Percentiles rank a stretch among this genome's conserved stretches.
Evolutionary conservation across 2,329 filamentous ascomycete genomes (phyloP).

Genomic region (Aspergillus fumigatus): DNA sequence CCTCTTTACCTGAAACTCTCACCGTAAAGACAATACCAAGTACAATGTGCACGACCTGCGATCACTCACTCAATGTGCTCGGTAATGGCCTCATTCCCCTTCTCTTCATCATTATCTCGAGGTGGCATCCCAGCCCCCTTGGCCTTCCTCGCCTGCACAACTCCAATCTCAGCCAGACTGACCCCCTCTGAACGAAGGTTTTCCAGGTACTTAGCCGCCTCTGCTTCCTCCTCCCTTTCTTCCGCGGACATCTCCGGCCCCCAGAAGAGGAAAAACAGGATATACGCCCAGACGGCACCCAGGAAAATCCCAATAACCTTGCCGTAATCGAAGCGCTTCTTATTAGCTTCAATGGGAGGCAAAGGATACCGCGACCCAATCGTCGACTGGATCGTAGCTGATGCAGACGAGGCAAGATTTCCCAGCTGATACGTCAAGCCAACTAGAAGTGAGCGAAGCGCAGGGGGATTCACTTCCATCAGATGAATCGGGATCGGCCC

Average conservation of each 20-base stretch:
- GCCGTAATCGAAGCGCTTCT: not conserved
- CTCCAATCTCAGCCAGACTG: not conserved
- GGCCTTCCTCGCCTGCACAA: not conserved
- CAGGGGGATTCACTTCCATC: not conserved
- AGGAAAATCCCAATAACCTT: not conserved
- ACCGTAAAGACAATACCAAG: not conserved
- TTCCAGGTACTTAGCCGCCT: slow-evolving; percentile 5
- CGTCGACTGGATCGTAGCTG: not conserved
- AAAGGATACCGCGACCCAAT: not conserved
- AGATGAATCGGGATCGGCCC: not conserved
- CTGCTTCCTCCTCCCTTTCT: slow-evolving; percentile 22
- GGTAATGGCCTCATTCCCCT: not conserved
- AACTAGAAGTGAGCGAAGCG: not conserved
- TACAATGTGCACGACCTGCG: not conserved
- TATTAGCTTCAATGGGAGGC: not conserved
- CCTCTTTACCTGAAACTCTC: too few species aligned
- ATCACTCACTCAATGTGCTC: not conserved
- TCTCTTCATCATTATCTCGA: not conserved
- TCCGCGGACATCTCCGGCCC: slow-evolving; percentile 27
- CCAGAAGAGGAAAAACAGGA: slow-evolving; percentile 8
- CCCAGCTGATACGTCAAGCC: not conserved
- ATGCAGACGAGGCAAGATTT: not conserved
- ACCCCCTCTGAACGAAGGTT: not conserved
- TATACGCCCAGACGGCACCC: not conserved
- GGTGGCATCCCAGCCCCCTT: not conserved